Evolutionary conservation across 768 basidiomycete genomes (phyloP).

Genomic region (Tephrocybe rancida): DNA sequence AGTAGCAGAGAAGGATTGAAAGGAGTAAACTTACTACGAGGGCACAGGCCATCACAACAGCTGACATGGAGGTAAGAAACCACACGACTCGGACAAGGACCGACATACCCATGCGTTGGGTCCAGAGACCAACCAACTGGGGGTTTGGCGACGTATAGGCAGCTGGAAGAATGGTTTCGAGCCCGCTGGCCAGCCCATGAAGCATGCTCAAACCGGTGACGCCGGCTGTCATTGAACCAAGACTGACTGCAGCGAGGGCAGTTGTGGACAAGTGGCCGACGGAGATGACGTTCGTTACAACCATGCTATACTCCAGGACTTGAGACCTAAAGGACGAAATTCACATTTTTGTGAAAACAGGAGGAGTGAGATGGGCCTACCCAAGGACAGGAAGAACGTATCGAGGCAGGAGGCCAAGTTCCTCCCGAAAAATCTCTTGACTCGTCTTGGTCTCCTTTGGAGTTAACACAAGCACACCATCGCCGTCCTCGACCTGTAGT

Average conservation of each 20-base stretch:
- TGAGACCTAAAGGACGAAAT: background rate
- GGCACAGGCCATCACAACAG: background rate
- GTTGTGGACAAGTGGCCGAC: constrained; percentile 79
- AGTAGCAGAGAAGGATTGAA: background rate
- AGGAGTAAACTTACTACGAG: background rate
- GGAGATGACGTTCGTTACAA: constrained; percentile 63
- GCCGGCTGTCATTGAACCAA: constrained; percentile 50
- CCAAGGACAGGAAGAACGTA: constrained; percentile 14
- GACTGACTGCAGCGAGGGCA: constrained; percentile 65
- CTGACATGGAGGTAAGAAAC: background rate
- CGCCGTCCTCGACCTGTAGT: background rate
- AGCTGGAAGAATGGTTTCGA: constrained; percentile 76
- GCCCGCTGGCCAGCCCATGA: constrained; percentile 59
- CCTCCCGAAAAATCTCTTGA: constrained; percentile 18
- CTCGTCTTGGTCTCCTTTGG: constrained; percentile 8
- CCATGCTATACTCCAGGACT: constrained; percentile 70
- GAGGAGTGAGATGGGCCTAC: background rate
- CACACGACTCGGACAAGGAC: background rate
- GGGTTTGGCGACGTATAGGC: constrained; percentile 65
- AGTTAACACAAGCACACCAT: background rate
- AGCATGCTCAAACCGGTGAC: constrained; percentile 40
- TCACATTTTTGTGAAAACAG: background rate
- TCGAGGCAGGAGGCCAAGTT: constrained; percentile 8
- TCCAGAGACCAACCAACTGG: constrained; percentile 53
- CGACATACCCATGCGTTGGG: constrained; percentile 56